Percentiles rank a stretch among this genome's conserved stretches.
These are phyloP conservation scores for Mortierella antarctica DNA, from an alignment of 192 early-diverging fungal species.

Conservation along the genomic window DNA sequence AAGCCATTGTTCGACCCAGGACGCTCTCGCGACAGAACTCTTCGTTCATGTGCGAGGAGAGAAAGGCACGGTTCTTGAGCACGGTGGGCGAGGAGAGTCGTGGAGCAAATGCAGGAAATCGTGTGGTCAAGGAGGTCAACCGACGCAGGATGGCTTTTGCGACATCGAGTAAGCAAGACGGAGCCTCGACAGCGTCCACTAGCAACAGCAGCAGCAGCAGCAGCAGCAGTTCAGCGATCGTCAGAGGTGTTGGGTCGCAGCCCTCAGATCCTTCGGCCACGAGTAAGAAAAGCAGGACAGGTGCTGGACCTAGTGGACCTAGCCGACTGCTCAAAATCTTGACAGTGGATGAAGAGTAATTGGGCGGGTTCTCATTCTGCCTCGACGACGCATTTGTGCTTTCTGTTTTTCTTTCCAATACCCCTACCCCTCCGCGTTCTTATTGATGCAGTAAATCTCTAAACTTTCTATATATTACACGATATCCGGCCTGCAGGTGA, in stretches of 20 bases:
- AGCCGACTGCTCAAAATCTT: slow-evolving; percentile 1
- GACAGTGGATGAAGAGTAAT: neutral
- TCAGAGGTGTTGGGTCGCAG: neutral
- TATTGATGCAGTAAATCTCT: too few relatives aligned
- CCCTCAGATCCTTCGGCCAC: neutral
- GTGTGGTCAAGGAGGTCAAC: slow-evolving; percentile 35
- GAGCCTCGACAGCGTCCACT: slow-evolving; percentile 2
- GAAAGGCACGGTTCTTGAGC: slow-evolving; percentile 22
- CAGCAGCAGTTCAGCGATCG: neutral
- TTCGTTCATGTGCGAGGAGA: slow-evolving; percentile 36
- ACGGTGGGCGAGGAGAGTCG: slow-evolving; percentile 38
- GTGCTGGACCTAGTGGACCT: neutral
- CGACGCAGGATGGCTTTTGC: slow-evolving; percentile 43
- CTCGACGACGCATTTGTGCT: too few relatives aligned
- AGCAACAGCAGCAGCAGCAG: neutral
- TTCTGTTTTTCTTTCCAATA: too few relatives aligned
- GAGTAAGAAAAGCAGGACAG: neutral
- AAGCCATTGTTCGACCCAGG: slow-evolving; percentile 15
- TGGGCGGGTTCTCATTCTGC: too few relatives aligned
- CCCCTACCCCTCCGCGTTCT: too few relatives aligned
- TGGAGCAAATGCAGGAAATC: neutral
- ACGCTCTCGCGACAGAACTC: slow-evolving; percentile 27
- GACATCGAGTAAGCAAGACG: slow-evolving; percentile 5
- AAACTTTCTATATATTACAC: too few relatives aligned
- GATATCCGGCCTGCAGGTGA: too few relatives aligned